Evolutionary conservation across 441 rosid genomes (phyloP), one percentile per base, ranked within the genome.

Genomic region (Adansonia grandidieri): DNA sequence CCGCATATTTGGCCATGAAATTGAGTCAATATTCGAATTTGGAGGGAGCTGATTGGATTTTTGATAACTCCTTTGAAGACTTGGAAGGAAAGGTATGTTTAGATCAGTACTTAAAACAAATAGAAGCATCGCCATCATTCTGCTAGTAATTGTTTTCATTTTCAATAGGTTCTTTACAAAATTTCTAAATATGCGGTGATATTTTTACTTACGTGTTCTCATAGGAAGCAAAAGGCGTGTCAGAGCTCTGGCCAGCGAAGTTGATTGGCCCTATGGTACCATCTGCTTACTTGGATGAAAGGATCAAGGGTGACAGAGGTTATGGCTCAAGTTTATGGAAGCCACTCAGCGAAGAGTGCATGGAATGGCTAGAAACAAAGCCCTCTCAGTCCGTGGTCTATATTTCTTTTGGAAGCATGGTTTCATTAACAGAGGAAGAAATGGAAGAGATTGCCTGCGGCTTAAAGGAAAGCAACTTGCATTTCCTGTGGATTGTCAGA

Each of bases 211-310:
- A 17, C 44, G 28, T 63, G 40, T 65, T 76, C 8, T 63, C 44
- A 76, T 74, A 89, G 88, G 89, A 83, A 71, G 89, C 81, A 45
- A 80, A 13, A 80, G 81, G 82, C 28, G 81, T 87, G 51, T 80
- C 85, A 2, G 85, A 82, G 57, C 80, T 87, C 9, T 89, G 94
- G 90, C 90, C 80, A 1, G 92, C 82, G 9, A 90, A 88, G 75
- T 79, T 91, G 80, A 88, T 94, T 0, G 98, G 98, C 19, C 98
- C 97, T 0, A 87, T 87, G 93, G 85, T 91, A 24, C 98, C 98
- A 24, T 91, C 93, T 0, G 87, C 85, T 0, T 94, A 90, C 68
- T 64, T 90, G 6, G 97, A 89, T 32, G 84, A 77, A 1, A 61
- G 88, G 57, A 84, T 87, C 8, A 80, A 82, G 58, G 89, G 70